Evolutionary conservation across 129 eudicot species (phyloP).

Genomic region (Glebionis coronaria): DNA sequence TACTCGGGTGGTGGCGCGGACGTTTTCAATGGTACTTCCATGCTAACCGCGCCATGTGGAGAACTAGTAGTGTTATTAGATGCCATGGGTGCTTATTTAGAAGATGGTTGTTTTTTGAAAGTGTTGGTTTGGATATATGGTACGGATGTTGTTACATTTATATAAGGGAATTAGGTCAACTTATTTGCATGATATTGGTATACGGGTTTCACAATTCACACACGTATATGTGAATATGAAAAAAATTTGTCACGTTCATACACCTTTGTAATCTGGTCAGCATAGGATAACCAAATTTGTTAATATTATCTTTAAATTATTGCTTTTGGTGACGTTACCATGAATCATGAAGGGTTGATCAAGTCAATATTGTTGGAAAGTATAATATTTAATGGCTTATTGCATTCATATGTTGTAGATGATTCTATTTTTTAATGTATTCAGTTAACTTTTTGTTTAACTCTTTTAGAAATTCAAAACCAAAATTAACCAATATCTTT

Average conservation of each 20-base stretch:
- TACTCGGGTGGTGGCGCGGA: slow-evolving; percentile 22
- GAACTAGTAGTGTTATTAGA: background rate
- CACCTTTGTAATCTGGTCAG: background rate
- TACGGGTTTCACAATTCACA: background rate
- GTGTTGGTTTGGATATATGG: background rate
- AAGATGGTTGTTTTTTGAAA: background rate
- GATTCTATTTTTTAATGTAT: too few species aligned
- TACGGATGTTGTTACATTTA: background rate
- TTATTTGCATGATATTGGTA: background rate
- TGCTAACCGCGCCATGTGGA: slow-evolving; percentile 23
- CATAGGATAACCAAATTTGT: background rate
- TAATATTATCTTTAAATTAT: background rate
- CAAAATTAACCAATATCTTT: too few species aligned
- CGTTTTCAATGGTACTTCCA: slow-evolving; percentile 25
- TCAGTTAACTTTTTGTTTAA: too few species aligned
- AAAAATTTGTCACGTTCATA: background rate
- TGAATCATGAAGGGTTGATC: background rate
- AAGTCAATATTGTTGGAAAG: background rate
- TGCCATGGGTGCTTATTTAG: slow-evolving; percentile 10
- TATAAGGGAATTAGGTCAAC: background rate
- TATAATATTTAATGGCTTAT: background rate
- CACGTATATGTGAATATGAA: background rate
- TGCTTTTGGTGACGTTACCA: background rate
- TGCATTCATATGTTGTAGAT: too few species aligned
- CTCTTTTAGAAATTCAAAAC: too few species aligned